A percentile compares a stretch with the other conserved stretches of the same genome.
phyloP scores from a whole-genome alignment of 257 asterid species.

The Knoxia roxburghii region DNA sequence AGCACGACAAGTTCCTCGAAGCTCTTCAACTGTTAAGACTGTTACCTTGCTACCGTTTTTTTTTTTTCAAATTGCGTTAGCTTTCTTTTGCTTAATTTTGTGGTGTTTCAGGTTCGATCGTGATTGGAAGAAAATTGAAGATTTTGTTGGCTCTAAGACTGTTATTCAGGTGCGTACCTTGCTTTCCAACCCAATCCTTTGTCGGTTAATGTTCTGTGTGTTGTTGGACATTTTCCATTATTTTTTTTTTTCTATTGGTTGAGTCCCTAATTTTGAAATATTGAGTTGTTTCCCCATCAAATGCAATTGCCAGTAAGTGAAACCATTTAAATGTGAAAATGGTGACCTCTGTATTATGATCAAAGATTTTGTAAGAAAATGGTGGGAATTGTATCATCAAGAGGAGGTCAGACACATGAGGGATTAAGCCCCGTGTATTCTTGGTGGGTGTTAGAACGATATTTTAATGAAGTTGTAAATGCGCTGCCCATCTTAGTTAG shows the following conservation, averaged over 20 bases:
- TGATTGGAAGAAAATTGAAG: conserved; percentile 98
- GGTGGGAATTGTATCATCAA: neutral
- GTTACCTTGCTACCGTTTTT: neutral
- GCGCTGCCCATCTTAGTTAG: neutral
- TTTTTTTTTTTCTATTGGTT: conserved; percentile 3
- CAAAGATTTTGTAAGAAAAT: neutral
- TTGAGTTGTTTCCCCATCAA: neutral
- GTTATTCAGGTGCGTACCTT: conserved; percentile 71
- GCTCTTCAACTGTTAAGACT: conserved; percentile 73
- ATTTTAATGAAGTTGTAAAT: neutral
- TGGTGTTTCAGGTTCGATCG: conserved; percentile 77
- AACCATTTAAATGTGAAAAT: neutral
- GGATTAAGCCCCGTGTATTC: neutral
- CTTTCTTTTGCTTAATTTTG: conserved; percentile 7
- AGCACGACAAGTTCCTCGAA: conserved; percentile 87
- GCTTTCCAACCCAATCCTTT: neutral
- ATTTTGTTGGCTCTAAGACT: conserved; percentile 85
- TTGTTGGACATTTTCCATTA: neutral
- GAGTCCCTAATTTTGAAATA: neutral
- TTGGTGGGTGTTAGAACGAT: neutral
- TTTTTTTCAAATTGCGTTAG: conserved; percentile 22
- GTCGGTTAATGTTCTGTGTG: neutral
- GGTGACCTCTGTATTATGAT: neutral
- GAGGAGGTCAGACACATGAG: neutral
- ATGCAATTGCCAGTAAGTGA: neutral